Base-by-base conservation (phyloP, 1,139 yeast genomes). In the Diutina rugosa region DNA sequence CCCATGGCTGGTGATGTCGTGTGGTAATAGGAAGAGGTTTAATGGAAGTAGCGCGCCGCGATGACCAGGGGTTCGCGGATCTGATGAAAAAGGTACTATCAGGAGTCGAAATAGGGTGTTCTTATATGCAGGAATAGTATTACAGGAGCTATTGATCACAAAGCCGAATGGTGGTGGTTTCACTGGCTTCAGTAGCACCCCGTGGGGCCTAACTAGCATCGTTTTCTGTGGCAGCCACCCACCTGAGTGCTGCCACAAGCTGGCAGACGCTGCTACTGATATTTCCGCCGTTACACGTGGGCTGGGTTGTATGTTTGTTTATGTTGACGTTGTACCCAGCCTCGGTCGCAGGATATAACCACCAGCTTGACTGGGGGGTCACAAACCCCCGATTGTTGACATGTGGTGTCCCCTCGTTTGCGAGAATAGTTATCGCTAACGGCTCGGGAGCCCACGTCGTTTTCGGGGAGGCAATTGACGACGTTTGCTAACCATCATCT, bases 1-100 rank as follows among this genome's bases (percentile, higher is more conserved):
- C 88, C 95, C 95, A 87, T 87, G 46, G 32, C 26, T 54, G 30
- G 56, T 44, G 46, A 51, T 47, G 18, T 14, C 8, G 28, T 26
- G 16, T 9, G 51, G 28, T n/a, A 1, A 18, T 18, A 18, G 18
- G 18, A 18, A 18, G 18, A 18, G 52, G 41, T 9, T 10, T 10
- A 10, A 4, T 32, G 41, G 6, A 4, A 21, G 26, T 4, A 21
- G 41, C 41, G n/a, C 41, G n/a, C 41, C 41, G 41, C 41, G 41
- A 35, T 35, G 41, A 35, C n/a, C 6, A 35, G 41, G n/a, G 41
- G n/a, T 2, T 10, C 26, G 26, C 26, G 4, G 26, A 2, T 3
- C 1, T 3, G 26, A 18, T 5, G 9, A 32, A 10, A 32, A 10
- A 4, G 35, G 35, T 4, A 32, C 5, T 16, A 4, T 14, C n/a